A percentile compares a stretch with the other conserved stretches of the same genome.
Conservation (phyloP, 2,329 filamentous ascomycete species). For the Paradendryphiella salina region DNA sequence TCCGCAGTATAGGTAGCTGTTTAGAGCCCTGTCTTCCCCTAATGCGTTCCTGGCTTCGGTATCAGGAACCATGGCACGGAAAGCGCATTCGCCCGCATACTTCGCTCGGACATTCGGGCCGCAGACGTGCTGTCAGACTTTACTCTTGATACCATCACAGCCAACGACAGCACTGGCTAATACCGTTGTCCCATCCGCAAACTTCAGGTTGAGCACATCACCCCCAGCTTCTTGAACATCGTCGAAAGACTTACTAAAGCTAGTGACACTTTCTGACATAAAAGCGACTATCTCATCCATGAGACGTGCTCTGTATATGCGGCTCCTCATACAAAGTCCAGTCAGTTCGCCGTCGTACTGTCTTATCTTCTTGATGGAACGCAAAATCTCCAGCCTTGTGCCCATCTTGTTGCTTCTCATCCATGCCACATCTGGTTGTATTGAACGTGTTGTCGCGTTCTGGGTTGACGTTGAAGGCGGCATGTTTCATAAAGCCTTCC, state of each 20-base stretch:
- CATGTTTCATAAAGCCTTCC: constrained; percentile 32
- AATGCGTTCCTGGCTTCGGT: constrained; percentile 53
- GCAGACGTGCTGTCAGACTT: constrained; percentile 56
- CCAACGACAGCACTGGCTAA: constrained; percentile 57
- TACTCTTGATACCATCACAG: constrained; percentile 66
- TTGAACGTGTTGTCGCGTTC: constrained; percentile 21
- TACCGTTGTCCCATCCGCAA: constrained; percentile 51
- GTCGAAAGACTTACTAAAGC: constrained; percentile 27
- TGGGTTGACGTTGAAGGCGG: constrained; percentile 27
- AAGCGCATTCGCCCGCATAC: constrained; percentile 63
- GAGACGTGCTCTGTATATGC: constrained; percentile 32
- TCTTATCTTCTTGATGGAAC: constrained; percentile 19
- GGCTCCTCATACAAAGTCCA: constrained; percentile 21
- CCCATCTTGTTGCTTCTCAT: constrained; percentile 13
- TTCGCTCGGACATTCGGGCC: constrained; percentile 51
- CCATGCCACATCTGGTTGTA: constrained; percentile 22
- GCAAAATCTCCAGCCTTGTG: constrained; percentile 25
- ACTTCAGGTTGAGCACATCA: constrained; percentile 30
- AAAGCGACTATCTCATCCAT: constrained; percentile 28
- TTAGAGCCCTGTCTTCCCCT: constrained; percentile 54
- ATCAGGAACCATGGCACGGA: constrained; percentile 64
- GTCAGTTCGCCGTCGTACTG: constrained; percentile 4
- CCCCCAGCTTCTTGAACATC: constrained; percentile 16
- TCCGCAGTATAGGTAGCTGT: constrained; percentile 61
- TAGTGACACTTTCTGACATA: constrained; percentile 21